Evolutionary conservation across 345 rosid species (phyloP), one percentile per base, ranked within the genome.

Genomic region (Linum usitatissimum): DNA sequence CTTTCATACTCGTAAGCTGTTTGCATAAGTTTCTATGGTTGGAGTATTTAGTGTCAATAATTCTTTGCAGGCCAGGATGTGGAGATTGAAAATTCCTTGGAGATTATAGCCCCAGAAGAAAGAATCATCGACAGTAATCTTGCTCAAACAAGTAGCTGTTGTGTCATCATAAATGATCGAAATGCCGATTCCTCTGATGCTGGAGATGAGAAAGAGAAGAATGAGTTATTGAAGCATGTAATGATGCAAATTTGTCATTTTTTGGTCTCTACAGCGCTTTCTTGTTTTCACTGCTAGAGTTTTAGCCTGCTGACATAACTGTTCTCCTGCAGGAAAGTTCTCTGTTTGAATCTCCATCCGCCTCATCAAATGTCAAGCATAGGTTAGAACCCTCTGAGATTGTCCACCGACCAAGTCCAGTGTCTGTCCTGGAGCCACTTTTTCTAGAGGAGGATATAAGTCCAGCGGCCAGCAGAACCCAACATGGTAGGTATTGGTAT

Each of bases 401-500:
- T 3, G 67, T 65, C 21, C 96, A 84, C 31, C 85, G 82, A 45
- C 83, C 84, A 66, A 92, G 95, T 79, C 98, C 96, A 9, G 82
- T 87, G 57, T 92, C 97, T 73, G 98, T 92, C 65, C 90, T 89
- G 68, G 98, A 92, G 72, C 83, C 84, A 39, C 18, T 76, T 64
- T 92, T 78, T 64, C 60, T 67, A 1, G 97, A 85, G 65, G 91
- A 85, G 66, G 95, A 85, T 39, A 55, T 64, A 38, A 85, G 86
- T 78, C 90, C 93, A 67, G 70, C 78, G 56, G 72, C 76, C 66
- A 78, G 78, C 63, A 70, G 78, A 77, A 70, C 70, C 58, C 80
- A 65, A 67, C 75, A 76, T 62, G 93, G 98, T 91, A 86, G 55
- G 78, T 69, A 55, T 57, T 23, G 28, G 28, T 23, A 23, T 23